Percentiles rank a stretch among this genome's conserved stretches.
Evolutionary conservation across 208 protist genomes (phyloP).

Genomic region (Crithidia sp.): DNA sequence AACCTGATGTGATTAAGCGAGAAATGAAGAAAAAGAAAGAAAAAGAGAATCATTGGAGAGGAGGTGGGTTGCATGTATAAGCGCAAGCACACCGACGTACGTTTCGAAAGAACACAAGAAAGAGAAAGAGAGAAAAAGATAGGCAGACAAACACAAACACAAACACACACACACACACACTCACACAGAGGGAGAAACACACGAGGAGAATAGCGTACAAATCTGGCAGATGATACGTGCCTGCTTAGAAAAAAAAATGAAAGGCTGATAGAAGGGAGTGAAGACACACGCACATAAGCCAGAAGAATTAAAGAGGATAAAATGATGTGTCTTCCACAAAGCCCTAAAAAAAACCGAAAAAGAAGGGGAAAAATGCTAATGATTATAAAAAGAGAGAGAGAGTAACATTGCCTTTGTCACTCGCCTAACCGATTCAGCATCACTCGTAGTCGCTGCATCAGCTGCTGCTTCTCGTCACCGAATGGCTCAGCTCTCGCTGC

Average conservation of each 20-base stretch:
- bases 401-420: neutral
- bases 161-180: neutral
- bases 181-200: neutral
- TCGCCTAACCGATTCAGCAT: constrained; percentile 15
- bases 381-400: neutral
- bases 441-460: constrained; percentile 31
- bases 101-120: constrained; percentile 1
- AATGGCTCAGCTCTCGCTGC: neutral
- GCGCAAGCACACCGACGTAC: neutral
- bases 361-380: neutral
- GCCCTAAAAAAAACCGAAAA: neutral
- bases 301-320: neutral
- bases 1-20: neutral
- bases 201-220: too few species aligned
- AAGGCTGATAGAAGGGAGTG: too few species aligned
- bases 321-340: neutral
- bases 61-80: neutral
- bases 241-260: too few species aligned
- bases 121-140: neutral
- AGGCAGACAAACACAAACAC: neutral
- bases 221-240: too few species aligned
- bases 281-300: neutral
- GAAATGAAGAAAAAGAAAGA: neutral
- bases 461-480: constrained; percentile 17
- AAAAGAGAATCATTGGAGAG: constrained; percentile 3